Evolutionary conservation across 1,284 basidiomycete genomes (phyloP), one percentile per base, ranked within the genome.

Genomic region (Puccinia brachypodii): DNA sequence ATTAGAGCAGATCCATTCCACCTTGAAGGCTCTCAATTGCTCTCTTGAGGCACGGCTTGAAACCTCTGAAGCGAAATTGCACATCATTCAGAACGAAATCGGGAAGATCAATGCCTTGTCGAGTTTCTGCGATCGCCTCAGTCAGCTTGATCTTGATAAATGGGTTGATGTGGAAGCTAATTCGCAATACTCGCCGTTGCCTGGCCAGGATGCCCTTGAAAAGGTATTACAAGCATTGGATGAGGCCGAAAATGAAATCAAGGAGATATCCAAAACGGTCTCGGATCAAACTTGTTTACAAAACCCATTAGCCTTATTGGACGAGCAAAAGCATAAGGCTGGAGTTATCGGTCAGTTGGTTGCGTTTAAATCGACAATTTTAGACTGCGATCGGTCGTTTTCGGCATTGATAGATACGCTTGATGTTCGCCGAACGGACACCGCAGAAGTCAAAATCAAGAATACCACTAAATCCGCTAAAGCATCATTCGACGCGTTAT

Each of bases 321-420:
- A 73, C n/a, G 36, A 31, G n/a, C 50, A 71, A n/a, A 28, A 42
- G 58, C 22, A 38, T 6, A 80, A 73, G 31, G 31, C 38, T 28
- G 40, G 7, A n/a, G 19, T 50, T n/a, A 38, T 73, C 36, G 22
- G 40, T 25, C 50, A 60, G 47, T 44, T 80, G 38, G 68, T 44
- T 22, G 53, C 28, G 22, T 80, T 73, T 33, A 28, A 80, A 38
- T 38, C 44, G 11, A 28, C 50, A n/a, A 25, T 60, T n/a, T 28
- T 25, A 36, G 38, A 42, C 33, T 80, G 78, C 25, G 78, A 80
- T 73, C 53, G 47, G 47, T 36, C 50, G n/a, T 80, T 80, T 47
- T 80, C 78, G 16, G 28, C n/a, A 16, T 60, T 80, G 22, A 53
- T 80, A 31, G 69, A 80, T 50, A 38, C 40, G 25, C 47, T 80